Conservation (phyloP, 2,329 filamentous ascomycete genomes). For the Amesomyces nigricolor region DNA sequence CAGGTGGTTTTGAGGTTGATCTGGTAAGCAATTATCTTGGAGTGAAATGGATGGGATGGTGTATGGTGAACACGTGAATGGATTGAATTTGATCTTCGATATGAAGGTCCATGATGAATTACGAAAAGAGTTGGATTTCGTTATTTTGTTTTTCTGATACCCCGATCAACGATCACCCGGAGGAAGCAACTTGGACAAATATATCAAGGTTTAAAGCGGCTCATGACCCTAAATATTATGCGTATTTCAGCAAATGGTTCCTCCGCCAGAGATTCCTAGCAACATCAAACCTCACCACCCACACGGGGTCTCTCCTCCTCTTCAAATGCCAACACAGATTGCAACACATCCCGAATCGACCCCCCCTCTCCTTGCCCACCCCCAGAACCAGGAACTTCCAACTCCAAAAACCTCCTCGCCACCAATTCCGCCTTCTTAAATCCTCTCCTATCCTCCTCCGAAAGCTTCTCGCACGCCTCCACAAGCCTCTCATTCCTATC, state of each 20-base stretch:
- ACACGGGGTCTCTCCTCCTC: neutral
- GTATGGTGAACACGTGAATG: neutral
- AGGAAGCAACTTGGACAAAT: neutral
- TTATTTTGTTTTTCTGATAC: constrained; percentile 4
- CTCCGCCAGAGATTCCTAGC: neutral
- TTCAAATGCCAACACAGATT: constrained; percentile 2
- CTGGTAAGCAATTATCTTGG: too few species aligned
- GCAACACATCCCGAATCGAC: constrained; percentile 15
- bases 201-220: neutral
- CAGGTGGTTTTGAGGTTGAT: too few species aligned
- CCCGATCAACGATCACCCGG: neutral
- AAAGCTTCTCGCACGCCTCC: constrained; percentile 63
- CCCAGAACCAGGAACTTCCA: constrained; percentile 23
- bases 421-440: constrained; percentile 61
- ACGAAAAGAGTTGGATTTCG: neutral
- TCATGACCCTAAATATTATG: neutral
- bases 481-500: constrained; percentile 71
- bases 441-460: constrained; percentile 55
- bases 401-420: constrained; percentile 52
- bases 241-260: neutral
- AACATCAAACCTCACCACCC: neutral
- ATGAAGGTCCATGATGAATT: neutral
- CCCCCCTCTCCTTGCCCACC: neutral
- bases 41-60: too few species aligned
- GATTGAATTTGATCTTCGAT: neutral